Conservation (phyloP, 73 alveolate genomes). For the Uronychia setigera region DNA sequence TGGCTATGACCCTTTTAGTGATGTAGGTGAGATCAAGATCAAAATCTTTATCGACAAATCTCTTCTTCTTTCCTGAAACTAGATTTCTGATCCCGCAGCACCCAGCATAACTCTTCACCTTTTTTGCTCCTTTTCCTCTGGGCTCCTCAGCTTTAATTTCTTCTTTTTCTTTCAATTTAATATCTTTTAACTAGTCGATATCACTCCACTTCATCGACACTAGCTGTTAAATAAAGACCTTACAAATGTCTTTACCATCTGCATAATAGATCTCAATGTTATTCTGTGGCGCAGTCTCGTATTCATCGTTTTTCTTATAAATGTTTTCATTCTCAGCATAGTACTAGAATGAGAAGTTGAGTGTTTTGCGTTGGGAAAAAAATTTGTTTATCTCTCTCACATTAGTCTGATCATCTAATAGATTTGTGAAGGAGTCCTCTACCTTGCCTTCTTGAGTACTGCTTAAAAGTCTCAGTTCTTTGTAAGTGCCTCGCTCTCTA, state of each 20-base stretch:
- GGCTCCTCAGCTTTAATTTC: not conserved
- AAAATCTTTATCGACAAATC: slow-evolving; percentile 80
- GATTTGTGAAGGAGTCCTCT: no score
- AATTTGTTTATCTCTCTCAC: not conserved
- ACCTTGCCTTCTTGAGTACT: no score
- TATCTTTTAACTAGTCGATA: no score
- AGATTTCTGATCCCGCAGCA: slow-evolving; percentile 42
- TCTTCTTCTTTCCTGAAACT: slow-evolving; percentile 84
- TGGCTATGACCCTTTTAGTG: slow-evolving; percentile 89
- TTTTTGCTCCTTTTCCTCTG: not conserved
- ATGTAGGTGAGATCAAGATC: slow-evolving; percentile 93
- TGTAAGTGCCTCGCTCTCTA: no score
- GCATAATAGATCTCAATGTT: not conserved
- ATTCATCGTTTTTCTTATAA: not conserved
- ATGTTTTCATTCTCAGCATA: not conserved
- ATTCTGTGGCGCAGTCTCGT: not conserved
- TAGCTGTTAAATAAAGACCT: not conserved
- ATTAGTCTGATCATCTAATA: not conserved
- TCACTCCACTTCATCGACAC: not conserved
- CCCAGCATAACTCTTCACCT: not conserved
- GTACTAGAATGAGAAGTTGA: not conserved
- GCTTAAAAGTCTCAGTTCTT: no score
- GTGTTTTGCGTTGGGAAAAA: not conserved
- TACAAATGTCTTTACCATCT: not conserved
- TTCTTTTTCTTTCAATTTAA: no score